Percentiles rank a stretch among this genome's conserved stretches.
Conservation (phyloP, 176 grass and related monocot genomes). For the Zoysia japonica region DNA sequence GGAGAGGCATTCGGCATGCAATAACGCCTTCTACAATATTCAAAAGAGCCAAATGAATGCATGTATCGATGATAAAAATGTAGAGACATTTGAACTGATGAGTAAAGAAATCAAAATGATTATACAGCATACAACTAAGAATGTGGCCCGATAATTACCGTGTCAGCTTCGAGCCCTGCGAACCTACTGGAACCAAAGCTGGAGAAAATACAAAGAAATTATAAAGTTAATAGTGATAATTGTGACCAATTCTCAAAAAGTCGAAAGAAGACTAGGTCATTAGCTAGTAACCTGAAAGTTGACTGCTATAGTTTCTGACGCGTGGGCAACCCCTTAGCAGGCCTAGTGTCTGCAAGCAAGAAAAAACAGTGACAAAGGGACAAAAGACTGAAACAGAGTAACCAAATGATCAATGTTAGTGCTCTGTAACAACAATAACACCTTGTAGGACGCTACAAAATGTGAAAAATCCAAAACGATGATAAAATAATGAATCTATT, state of each 20-base stretch:
- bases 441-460: neutral
- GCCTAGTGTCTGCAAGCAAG: slow-evolving; percentile 55
- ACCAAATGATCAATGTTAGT: neutral
- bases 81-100: neutral
- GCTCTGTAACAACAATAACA: neutral
- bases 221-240: neutral
- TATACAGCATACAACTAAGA: neutral
- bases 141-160: slow-evolving; percentile 21
- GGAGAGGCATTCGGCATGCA: slow-evolving; percentile 63
- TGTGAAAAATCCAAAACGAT: slow-evolving; percentile 8
- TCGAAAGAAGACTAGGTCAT: slow-evolving; percentile 6
- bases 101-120: neutral
- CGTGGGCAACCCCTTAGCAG: slow-evolving; percentile 61
- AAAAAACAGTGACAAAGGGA: neutral
- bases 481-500: neutral
- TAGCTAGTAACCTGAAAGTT: slow-evolving; percentile 64
- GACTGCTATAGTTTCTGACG: slow-evolving; percentile 70
- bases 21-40: slow-evolving; percentile 32
- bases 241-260: slow-evolving; percentile 9
- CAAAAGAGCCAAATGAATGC: slow-evolving; percentile 6
- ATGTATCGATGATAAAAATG: neutral
- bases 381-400: neutral
- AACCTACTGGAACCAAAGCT: slow-evolving; percentile 48
- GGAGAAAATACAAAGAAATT: slow-evolving; percentile 8
- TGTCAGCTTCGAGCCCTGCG: slow-evolving; percentile 40